Percentiles rank a stretch among this genome's conserved stretches.
Evolutionary conservation across 768 basidiomycete genomes (phyloP).

Genomic region (Trametes meyenii): DNA sequence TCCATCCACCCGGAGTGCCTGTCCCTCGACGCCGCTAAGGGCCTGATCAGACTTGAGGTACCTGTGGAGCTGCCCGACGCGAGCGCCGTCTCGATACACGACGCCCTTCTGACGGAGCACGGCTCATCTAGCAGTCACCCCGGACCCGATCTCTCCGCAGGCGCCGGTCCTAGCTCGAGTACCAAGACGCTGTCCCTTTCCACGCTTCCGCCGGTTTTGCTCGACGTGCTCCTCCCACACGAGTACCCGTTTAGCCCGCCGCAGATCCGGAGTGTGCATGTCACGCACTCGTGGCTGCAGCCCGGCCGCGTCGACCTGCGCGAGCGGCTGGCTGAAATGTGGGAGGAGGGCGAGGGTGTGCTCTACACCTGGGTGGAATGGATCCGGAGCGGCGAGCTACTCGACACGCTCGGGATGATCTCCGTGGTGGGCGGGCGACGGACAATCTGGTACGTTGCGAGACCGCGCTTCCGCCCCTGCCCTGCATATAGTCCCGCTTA

Average conservation of each 20-base stretch:
- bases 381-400: conserved; percentile 67
- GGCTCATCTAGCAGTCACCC: conserved; percentile 16
- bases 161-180: too few species aligned
- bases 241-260: conserved; percentile 49
- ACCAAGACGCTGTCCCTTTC: conserved; percentile 41
- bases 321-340: conserved; percentile 51
- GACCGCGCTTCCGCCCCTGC: not conserved
- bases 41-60: conserved; percentile 58
- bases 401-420: conserved; percentile 48
- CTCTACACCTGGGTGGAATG: conserved; percentile 76
- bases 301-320: conserved; percentile 37
- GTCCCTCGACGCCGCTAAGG: conserved; percentile 42
- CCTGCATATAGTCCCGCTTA: not conserved
- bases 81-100: conserved; percentile 42
- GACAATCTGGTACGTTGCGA: conserved; percentile 41
- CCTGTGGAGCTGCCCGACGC: conserved; percentile 60
- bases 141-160: not conserved
- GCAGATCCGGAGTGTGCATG: conserved; percentile 53
- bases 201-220: conserved; percentile 63
- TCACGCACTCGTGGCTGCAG: conserved; percentile 63
- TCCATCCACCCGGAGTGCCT: conserved; percentile 80
- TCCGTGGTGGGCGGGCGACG: conserved; percentile 32
- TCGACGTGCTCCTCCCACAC: conserved; percentile 63
- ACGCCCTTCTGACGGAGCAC: conserved; percentile 26
- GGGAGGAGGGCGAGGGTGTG: conserved; percentile 61